These are phyloP conservation scores for Musa acuminata DNA, from an alignment of 176 grass and related monocot species.

Conservation along the genomic window DNA sequence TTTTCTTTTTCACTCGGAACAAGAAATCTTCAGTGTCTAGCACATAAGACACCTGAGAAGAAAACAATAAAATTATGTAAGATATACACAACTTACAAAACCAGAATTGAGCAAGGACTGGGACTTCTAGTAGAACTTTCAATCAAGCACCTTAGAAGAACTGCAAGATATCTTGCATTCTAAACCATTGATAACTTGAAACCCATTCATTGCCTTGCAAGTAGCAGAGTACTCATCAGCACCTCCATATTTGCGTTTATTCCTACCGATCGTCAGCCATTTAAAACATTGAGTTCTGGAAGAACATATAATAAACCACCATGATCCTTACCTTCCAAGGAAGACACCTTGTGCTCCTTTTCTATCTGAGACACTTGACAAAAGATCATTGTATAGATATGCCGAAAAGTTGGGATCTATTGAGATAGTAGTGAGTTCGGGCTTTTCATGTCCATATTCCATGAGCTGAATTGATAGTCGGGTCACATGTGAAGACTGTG, in stretches of 20 bases:
- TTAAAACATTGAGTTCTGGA: neutral
- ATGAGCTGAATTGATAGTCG: constrained; percentile 47
- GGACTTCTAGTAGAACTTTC: neutral
- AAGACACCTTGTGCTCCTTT: constrained; percentile 48
- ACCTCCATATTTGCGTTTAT: constrained; percentile 53
- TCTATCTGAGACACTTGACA: constrained; percentile 42
- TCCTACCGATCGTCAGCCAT: constrained; percentile 37
- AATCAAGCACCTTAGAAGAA: constrained; percentile 53
- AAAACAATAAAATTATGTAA: neutral
- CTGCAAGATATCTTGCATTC: constrained; percentile 95
- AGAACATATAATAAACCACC: neutral
- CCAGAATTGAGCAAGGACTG: neutral
- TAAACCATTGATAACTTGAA: constrained; percentile 74
- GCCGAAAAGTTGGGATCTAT: constrained; percentile 51
- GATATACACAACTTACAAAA: neutral
- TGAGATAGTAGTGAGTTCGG: constrained; percentile 36
- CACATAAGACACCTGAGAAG: constrained; percentile 67
- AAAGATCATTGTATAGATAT: constrained; percentile 33
- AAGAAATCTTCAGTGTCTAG: constrained; percentile 96
- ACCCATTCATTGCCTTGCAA: constrained; percentile 45
- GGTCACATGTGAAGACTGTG: constrained; percentile 34
- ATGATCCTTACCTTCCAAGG: constrained; percentile 54
- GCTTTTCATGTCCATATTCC: constrained; percentile 54
- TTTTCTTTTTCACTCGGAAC: constrained; percentile 47
- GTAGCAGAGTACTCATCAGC: constrained; percentile 45